A percentile compares a stretch with the other conserved stretches of the same genome.
phyloP scores from a whole-genome alignment of 2,329 filamentous ascomycete species.

The Lachnellula occidentalis region DNA sequence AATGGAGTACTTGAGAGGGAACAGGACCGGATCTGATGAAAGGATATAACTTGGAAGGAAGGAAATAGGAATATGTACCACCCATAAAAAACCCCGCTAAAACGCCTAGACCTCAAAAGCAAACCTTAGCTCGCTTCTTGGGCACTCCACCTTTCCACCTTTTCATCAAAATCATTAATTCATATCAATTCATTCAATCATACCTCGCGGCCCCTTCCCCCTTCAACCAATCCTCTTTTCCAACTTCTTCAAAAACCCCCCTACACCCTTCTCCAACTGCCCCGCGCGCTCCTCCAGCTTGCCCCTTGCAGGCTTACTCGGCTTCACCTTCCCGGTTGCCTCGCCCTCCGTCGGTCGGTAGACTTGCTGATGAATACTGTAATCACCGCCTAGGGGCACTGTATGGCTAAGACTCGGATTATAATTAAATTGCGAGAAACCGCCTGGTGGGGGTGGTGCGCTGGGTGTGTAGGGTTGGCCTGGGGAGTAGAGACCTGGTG shows the following conservation, averaged over 20 bases:
- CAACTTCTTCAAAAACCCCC: slow-evolving; percentile 69
- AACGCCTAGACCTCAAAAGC: not conserved
- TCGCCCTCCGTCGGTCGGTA: slow-evolving; percentile 66
- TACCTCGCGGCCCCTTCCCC: not conserved
- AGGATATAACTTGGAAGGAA: too few species aligned
- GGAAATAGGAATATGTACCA: not conserved
- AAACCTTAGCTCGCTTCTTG: not conserved
- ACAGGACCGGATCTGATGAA: too few species aligned
- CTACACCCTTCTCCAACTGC: slow-evolving; percentile 63
- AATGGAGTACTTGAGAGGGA: not conserved
- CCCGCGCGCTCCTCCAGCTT: slow-evolving; percentile 61
- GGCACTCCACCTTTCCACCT: not conserved
- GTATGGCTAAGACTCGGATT: slow-evolving; percentile 26
- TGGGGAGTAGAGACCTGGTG: slow-evolving; percentile 19
- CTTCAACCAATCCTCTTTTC: slow-evolving; percentile 54
- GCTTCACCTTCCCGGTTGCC: slow-evolving; percentile 32
- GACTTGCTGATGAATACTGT: slow-evolving; percentile 60
- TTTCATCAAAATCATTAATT: too few species aligned
- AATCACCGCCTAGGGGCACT: slow-evolving; percentile 40
- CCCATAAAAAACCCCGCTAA: not conserved
- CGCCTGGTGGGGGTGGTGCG: slow-evolving; percentile 42
- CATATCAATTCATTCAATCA: too few species aligned
- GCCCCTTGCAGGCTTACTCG: slow-evolving; percentile 43
- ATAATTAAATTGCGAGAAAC: slow-evolving; percentile 52
- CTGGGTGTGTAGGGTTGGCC: slow-evolving; percentile 7